phyloP scores from a whole-genome alignment of 208 protist genomes.

The Trypanosoma congolense region DNA sequence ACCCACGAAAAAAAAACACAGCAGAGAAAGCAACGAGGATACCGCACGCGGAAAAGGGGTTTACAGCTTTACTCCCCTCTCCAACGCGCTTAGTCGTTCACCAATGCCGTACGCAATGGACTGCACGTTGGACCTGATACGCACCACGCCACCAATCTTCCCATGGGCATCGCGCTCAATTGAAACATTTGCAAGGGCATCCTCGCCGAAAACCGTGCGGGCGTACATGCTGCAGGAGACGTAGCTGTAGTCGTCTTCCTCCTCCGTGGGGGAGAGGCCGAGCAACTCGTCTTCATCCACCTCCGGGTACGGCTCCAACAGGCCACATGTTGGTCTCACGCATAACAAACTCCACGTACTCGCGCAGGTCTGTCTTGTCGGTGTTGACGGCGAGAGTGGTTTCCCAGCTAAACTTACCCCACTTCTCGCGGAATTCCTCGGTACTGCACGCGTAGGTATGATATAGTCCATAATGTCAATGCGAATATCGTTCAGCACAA shows the following conservation, averaged over 20 bases:
- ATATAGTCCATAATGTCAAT: slow-evolving; percentile 99
- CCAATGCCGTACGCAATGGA: slow-evolving; percentile 97
- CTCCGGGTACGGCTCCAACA: slow-evolving; percentile 20
- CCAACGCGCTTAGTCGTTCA: slow-evolving; percentile 90
- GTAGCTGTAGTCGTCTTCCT: slow-evolving; percentile 89
- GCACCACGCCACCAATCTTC: slow-evolving; percentile 93
- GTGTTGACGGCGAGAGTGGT: slow-evolving; percentile 96
- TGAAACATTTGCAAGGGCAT: slow-evolving; percentile 96
- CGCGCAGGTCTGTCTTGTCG: slow-evolving; percentile 60
- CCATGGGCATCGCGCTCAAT: slow-evolving; percentile 63
- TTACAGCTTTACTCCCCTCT: slow-evolving; percentile 22
- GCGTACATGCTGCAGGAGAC: slow-evolving; percentile 97
- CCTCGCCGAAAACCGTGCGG: slow-evolving; percentile 95
- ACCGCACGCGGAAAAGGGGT: not conserved
- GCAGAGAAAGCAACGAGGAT: not conserved
- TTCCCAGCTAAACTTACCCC: slow-evolving; percentile 98
- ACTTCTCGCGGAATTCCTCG: slow-evolving; percentile 95
- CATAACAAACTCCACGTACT: slow-evolving; percentile 91
- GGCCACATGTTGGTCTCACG: slow-evolving; percentile 93
- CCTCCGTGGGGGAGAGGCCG: slow-evolving; percentile 27
- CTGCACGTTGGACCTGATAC: slow-evolving; percentile 96
- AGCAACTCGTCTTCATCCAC: slow-evolving; percentile 32
- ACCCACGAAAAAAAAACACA: not conserved
- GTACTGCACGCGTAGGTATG: slow-evolving; percentile 83
- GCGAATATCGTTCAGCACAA: slow-evolving; percentile 96